Conservation (phyloP, 768 basidiomycete species). For the Lactifluus hygrophoroides region DNA sequence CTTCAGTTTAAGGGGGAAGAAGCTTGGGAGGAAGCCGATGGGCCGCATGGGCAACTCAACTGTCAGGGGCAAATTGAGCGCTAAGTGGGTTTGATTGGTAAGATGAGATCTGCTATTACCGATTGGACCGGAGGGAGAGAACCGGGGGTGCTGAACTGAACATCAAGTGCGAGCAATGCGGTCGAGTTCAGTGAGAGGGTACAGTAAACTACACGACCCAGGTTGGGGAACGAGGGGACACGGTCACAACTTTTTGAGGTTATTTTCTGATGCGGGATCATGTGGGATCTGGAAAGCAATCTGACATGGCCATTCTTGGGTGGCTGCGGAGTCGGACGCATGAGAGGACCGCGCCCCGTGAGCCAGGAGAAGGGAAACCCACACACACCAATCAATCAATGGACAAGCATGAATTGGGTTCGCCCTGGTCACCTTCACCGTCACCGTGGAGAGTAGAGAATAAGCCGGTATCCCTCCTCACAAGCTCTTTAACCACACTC, state of each 20-base stretch:
- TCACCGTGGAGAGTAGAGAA: too few species aligned
- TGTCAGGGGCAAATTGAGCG: neutral
- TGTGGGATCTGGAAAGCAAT: neutral
- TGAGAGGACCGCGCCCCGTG: neutral
- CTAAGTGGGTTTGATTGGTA: neutral
- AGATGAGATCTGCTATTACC: neutral
- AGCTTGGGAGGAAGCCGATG: neutral
- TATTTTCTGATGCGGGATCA: neutral
- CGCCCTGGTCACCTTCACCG: too few species aligned
- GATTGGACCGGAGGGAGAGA: neutral
- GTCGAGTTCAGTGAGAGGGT: too few species aligned
- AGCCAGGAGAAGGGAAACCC: neutral
- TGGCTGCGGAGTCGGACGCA: conserved; percentile 2
- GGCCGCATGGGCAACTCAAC: neutral
- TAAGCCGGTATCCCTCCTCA: too few species aligned
- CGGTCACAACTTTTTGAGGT: too few species aligned
- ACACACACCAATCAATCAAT: neutral
- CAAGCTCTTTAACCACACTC: too few species aligned
- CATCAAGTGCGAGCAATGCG: neutral
- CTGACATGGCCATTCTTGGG: too few species aligned
- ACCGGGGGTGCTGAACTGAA: neutral
- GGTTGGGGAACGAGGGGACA: neutral
- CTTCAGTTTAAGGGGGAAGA: neutral
- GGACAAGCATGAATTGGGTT: neutral
- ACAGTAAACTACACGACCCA: too few species aligned